Percentiles rank a stretch among this genome's conserved stretches.
These are phyloP conservation scores for Lipomyces oligophaga DNA, from an alignment of 805 yeast species.

Conservation along the genomic window DNA sequence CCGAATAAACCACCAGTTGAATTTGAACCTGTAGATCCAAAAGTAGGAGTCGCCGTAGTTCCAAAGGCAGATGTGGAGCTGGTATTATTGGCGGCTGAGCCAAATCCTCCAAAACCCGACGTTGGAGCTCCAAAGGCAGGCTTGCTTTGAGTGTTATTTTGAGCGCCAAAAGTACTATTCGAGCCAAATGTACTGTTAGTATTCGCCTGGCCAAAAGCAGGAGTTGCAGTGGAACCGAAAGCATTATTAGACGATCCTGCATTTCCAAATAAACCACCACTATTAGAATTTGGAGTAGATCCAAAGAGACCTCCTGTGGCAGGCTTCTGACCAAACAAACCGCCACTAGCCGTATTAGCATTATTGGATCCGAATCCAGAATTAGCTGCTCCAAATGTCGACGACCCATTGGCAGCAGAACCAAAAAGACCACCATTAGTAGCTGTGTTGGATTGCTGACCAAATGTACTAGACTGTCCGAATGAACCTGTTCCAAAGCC, in stretches of 20 bases:
- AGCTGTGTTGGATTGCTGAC: constrained; percentile 18
- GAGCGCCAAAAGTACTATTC: constrained; percentile 27
- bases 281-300: constrained; percentile 5
- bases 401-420: constrained; percentile 23
- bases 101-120: constrained; percentile 18
- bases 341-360: constrained; percentile 21
- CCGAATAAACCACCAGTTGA: constrained; percentile 27
- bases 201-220: constrained; percentile 44
- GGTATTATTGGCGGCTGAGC: constrained; percentile 36
- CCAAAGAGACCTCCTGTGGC: constrained; percentile 26
- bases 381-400: constrained; percentile 25
- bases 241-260: constrained; percentile 17
- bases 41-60: constrained; percentile 24
- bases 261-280: constrained; percentile 31
- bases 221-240: constrained; percentile 25
- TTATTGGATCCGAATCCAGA: constrained; percentile 30
- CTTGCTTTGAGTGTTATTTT: constrained; percentile 20
- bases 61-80: constrained; percentile 32
- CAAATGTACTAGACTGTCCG: constrained; percentile 28
- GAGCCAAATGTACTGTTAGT: constrained; percentile 41
- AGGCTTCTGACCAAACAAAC: constrained; percentile 28
- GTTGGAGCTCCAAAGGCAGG: constrained; percentile 28
- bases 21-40: constrained; percentile 34
- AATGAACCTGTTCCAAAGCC: constrained; percentile 32
- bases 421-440: constrained; percentile 45